Evolutionary conservation across 495 filamentous ascomycete species (phyloP).

Genomic region (Trichoderma gamsii): DNA sequence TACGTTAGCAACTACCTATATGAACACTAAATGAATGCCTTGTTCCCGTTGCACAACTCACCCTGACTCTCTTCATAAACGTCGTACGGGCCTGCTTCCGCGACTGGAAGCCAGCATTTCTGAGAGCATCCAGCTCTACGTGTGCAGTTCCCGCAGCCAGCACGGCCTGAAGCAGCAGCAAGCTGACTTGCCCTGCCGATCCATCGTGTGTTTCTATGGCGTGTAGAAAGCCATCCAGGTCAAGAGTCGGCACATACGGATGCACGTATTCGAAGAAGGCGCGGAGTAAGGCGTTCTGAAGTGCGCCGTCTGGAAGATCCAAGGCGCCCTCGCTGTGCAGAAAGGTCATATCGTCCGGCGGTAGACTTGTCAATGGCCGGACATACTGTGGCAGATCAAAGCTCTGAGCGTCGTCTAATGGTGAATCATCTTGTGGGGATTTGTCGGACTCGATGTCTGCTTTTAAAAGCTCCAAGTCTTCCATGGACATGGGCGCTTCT

Average conservation of each 20-base stretch:
- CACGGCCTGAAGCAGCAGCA: constrained; percentile 1
- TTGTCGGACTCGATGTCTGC: constrained; percentile 1
- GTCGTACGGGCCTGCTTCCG: neutral
- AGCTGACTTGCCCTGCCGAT: neutral
- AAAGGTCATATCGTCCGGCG: neutral
- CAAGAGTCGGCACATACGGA: constrained; percentile 2
- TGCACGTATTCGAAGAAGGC: constrained; percentile 2
- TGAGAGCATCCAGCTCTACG: constrained; percentile 2
- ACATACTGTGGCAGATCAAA: constrained; percentile 1
- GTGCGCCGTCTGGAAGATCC: neutral
- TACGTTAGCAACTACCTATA: neutral
- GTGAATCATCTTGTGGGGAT: neutral
- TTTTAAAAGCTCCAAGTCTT: neutral
- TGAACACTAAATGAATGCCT: neutral
- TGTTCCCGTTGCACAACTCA: neutral
- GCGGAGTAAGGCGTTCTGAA: neutral
- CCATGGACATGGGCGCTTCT: neutral
- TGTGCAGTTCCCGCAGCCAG: neutral
- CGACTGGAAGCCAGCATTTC: neutral
- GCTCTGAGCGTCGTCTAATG: neutral
- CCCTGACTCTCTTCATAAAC: neutral
- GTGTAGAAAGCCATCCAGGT: constrained; percentile 1
- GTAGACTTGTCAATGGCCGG: neutral
- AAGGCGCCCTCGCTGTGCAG: neutral
- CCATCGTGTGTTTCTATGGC: constrained; percentile 2